Conservation (phyloP, 2,329 filamentous ascomycete species). For the Fusarium anthophilum region DNA sequence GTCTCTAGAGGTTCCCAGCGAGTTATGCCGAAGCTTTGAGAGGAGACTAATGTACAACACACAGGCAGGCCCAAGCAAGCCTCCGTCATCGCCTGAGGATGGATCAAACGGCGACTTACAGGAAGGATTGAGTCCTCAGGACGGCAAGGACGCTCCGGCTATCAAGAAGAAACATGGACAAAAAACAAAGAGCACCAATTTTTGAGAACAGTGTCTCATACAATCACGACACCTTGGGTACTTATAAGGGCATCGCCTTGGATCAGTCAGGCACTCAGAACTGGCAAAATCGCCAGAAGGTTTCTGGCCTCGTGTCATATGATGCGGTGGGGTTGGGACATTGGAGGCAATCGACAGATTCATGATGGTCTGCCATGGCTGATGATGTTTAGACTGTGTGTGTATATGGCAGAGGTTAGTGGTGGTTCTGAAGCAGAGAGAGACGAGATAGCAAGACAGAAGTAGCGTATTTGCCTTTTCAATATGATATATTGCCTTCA, state of each 20-base stretch:
- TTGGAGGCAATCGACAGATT: not conserved
- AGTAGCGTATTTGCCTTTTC: constrained; percentile 27
- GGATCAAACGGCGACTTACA: not conserved
- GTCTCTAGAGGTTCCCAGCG: not conserved
- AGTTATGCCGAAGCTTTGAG: not conserved
- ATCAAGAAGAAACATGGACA: not conserved
- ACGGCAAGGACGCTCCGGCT: not conserved
- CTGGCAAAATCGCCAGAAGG: constrained; percentile 4
- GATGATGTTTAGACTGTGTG: constrained; percentile 12
- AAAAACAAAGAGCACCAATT: not conserved
- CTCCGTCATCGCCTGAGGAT: not conserved
- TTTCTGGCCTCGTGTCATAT: not conserved
- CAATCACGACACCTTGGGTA: constrained; percentile 24
- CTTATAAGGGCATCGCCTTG: constrained; percentile 2
- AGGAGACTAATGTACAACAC: not conserved
- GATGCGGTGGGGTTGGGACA: not conserved
- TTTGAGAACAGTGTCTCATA: not conserved
- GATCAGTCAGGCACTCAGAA: constrained; percentile 23
- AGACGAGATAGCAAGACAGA: constrained; percentile 31
- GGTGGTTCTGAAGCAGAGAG: constrained; percentile 4
- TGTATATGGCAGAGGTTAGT: constrained; percentile 29
- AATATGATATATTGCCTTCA: constrained; percentile 39
- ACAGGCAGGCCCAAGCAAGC: not conserved
- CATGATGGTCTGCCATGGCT: constrained; percentile 8
- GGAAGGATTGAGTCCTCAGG: not conserved